A percentile compares a stretch with the other conserved stretches of the same genome.
These are phyloP conservation scores for Thermomucor indicae-seudaticae DNA, from an alignment of 371 early-diverging fungal species.

Conservation along the genomic window DNA sequence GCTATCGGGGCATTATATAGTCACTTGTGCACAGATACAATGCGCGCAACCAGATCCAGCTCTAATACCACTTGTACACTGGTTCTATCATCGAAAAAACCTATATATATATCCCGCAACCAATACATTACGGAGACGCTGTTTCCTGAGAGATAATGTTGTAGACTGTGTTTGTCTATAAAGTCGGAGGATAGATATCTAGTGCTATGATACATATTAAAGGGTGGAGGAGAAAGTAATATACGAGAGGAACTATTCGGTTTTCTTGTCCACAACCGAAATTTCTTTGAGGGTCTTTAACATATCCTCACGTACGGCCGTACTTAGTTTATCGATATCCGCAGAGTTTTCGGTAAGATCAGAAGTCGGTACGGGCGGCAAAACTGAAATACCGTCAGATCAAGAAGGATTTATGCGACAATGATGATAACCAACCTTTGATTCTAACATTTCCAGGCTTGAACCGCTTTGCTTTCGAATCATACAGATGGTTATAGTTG, in stretches of 20 bases:
- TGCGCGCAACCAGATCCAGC: constrained; percentile 46
- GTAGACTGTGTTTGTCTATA: too few relatives aligned
- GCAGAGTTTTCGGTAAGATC: constrained; percentile 58
- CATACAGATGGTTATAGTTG: constrained; percentile 75
- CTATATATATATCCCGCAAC: too few relatives aligned
- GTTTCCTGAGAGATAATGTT: too few relatives aligned
- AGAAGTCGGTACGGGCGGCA: constrained; percentile 74
- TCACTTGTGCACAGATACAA: constrained; percentile 46
- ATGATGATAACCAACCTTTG: constrained; percentile 67
- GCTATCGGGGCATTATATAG: constrained; percentile 17
- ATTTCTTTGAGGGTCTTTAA: constrained; percentile 65
- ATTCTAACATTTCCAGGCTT: constrained; percentile 67
- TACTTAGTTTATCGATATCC: constrained; percentile 67
- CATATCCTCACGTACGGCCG: constrained; percentile 70
- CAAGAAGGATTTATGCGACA: too few relatives aligned
- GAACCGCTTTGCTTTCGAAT: constrained; percentile 56
- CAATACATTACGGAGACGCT: too few relatives aligned
- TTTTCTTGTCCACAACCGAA: constrained; percentile 28
- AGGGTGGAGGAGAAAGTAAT: background rate
- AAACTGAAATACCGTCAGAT: constrained; percentile 50
- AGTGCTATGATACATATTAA: background rate
- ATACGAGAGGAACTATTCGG: constrained; percentile 16
- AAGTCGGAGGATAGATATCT: too few relatives aligned
- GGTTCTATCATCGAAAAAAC: too few relatives aligned
- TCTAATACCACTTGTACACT: constrained; percentile 20